These are phyloP conservation scores for Trichoderma breve DNA, from an alignment of 2,329 filamentous ascomycete species.

Conservation along the genomic window DNA sequence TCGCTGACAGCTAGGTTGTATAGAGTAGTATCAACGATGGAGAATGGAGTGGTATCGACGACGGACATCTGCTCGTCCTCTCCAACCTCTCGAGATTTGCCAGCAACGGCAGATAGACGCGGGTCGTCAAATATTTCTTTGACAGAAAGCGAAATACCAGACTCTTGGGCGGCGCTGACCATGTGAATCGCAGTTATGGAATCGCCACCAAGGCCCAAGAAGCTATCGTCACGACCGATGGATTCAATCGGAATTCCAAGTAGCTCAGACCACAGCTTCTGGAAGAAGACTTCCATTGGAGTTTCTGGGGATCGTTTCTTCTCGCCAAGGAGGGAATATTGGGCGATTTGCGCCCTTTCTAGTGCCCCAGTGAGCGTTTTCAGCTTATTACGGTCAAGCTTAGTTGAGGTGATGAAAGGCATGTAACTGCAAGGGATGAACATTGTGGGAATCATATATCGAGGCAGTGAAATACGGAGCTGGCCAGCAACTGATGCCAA, in stretches of 20 bases:
- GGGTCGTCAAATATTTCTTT: constrained; percentile 23
- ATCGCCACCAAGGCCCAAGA: constrained; percentile 25
- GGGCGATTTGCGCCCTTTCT: neutral
- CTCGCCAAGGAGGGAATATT: neutral
- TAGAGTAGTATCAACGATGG: neutral
- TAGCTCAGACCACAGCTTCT: constrained; percentile 12
- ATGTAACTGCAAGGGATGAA: constrained; percentile 12
- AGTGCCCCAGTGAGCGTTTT: neutral
- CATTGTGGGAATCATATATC: constrained; percentile 15
- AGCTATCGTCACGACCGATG: constrained; percentile 25
- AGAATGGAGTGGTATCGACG: neutral
- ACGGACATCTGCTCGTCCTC: neutral
- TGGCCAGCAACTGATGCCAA: neutral
- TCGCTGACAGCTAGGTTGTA: neutral
- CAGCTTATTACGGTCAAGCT: constrained; percentile 11
- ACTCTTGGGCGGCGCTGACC: constrained; percentile 1
- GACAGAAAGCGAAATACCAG: constrained; percentile 15
- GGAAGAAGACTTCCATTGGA: constrained; percentile 3
- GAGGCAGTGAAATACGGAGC: constrained; percentile 6
- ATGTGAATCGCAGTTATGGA: constrained; percentile 22
- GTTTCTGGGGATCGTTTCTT: constrained; percentile 11
- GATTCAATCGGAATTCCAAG: constrained; percentile 12
- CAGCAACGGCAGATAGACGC: constrained; percentile 5
- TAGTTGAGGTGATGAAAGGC: constrained; percentile 16
- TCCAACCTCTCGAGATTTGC: constrained; percentile 5